Evolutionary conservation across 2,329 filamentous ascomycete genomes (phyloP).

Genomic region (Eutypa lata): DNA sequence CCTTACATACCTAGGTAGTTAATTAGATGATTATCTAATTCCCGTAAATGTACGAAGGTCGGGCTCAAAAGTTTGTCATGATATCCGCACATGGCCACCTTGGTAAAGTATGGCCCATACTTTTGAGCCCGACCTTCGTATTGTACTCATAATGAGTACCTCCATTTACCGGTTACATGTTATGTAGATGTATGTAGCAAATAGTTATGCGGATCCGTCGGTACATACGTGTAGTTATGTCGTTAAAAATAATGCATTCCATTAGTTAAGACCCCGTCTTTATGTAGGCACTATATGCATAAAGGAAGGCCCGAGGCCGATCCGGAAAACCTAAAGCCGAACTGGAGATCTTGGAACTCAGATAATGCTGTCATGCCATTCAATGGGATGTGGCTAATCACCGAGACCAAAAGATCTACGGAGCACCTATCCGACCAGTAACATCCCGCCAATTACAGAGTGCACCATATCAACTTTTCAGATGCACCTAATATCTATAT

Average conservation of each 20-base stretch:
- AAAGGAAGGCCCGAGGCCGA: neutral
- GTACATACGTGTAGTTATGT: constrained; percentile 1
- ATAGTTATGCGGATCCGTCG: constrained; percentile 8
- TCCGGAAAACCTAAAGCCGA: neutral
- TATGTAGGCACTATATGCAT: neutral
- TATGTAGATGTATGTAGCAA: constrained; percentile 3
- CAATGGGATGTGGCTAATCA: neutral
- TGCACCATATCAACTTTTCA: neutral
- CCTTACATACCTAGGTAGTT: neutral
- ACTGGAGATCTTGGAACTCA: neutral
- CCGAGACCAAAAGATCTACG: too few species aligned
- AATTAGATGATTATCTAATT: too few species aligned
- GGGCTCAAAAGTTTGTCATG: too few species aligned
- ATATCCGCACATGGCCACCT: too few species aligned
- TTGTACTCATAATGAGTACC: too few species aligned
- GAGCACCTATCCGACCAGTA: neutral
- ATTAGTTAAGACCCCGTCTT: too few species aligned
- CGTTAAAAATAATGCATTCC: constrained; percentile 6
- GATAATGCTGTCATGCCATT: too few species aligned
- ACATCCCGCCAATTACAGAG: neutral
- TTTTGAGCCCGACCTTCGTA: too few species aligned
- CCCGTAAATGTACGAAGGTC: too few species aligned
- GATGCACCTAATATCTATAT: too few species aligned
- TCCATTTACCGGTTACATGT: too few species aligned
- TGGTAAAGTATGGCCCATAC: too few species aligned